A percentile compares a stretch with the other conserved stretches of the same genome.
These are phyloP conservation scores for Plasmodium reichenowi DNA, from an alignment of 169 alveolate species.

Conservation along the genomic window DNA sequence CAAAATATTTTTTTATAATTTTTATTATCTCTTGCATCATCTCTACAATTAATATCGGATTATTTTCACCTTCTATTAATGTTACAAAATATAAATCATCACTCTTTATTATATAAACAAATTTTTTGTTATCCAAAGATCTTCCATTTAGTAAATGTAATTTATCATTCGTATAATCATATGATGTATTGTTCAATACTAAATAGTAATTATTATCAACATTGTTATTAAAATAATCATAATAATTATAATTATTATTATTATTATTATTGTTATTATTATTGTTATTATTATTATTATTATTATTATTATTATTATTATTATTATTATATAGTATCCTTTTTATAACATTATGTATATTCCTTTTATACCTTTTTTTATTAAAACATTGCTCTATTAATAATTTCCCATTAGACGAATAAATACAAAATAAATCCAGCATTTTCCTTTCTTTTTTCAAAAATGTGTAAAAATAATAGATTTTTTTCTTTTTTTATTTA, in stretches of 20 bases:
- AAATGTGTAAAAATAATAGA: background rate
- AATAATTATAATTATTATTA: background rate
- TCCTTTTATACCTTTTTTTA: background rate
- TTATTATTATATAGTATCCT: slow-evolving; percentile 1
- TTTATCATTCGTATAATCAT: too few species aligned
- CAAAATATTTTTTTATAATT: slow-evolving; percentile 54
- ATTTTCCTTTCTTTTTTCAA: background rate
- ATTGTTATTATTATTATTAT: background rate
- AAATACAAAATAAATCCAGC: slow-evolving; percentile 63
- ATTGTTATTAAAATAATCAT: background rate
- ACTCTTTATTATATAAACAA: slow-evolving; percentile 23
- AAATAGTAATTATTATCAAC: background rate
- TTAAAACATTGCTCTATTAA: slow-evolving; percentile 41
- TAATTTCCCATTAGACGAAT: slow-evolving; percentile 9
- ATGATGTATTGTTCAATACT: too few species aligned
- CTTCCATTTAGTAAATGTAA: background rate
- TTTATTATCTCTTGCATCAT: slow-evolving; percentile 50
- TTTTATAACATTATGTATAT: slow-evolving; percentile 8
- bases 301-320: background rate
- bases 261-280: background rate
- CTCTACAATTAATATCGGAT: slow-evolving; percentile 51
- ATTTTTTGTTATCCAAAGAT: background rate
- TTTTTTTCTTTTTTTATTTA: background rate
- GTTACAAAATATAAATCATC: slow-evolving; percentile 31
- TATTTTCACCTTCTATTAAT: slow-evolving; percentile 36